Evolutionary conservation across 108 stramenopile species (phyloP).

Genomic region (Fragilariopsis cylindrus): DNA sequence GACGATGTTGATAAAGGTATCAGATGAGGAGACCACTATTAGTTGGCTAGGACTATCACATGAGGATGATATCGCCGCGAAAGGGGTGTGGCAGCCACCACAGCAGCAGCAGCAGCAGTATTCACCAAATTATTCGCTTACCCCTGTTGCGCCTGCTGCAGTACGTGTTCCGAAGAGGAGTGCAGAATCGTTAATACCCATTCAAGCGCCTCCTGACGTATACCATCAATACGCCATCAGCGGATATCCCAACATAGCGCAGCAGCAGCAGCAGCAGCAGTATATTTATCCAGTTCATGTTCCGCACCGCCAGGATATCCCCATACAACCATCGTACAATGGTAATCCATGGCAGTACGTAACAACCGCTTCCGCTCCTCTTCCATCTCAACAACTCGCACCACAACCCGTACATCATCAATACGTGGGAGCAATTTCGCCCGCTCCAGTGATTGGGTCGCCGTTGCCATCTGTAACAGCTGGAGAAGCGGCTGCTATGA

Average conservation of each 20-base stretch:
- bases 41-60: constrained; percentile 61
- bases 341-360: not conserved
- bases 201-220: constrained; percentile 45
- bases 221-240: constrained; percentile 39
- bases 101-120: not conserved
- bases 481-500: constrained; percentile 44
- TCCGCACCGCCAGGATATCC: not conserved
- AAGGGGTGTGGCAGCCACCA: not conserved
- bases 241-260: constrained; percentile 2
- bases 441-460: constrained; percentile 15
- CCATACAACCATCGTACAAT: constrained; percentile 27
- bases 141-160: constrained; percentile 15
- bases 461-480: constrained; percentile 32
- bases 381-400: constrained; percentile 6
- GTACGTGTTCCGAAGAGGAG: constrained; percentile 19
- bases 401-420: constrained; percentile 15
- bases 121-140: not conserved
- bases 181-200: constrained; percentile 41
- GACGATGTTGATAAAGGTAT: constrained; percentile 63
- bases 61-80: constrained; percentile 22
- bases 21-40: constrained; percentile 39
- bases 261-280: constrained; percentile 39
- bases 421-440: constrained; percentile 13
- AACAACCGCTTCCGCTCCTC: constrained; percentile 11
- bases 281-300: constrained; percentile 27